A percentile compares a stretch with the other conserved stretches of the same genome.
Evolutionary conservation across 768 basidiomycete species (phyloP).

Genomic region (Daedaleopsis sinensis): DNA sequence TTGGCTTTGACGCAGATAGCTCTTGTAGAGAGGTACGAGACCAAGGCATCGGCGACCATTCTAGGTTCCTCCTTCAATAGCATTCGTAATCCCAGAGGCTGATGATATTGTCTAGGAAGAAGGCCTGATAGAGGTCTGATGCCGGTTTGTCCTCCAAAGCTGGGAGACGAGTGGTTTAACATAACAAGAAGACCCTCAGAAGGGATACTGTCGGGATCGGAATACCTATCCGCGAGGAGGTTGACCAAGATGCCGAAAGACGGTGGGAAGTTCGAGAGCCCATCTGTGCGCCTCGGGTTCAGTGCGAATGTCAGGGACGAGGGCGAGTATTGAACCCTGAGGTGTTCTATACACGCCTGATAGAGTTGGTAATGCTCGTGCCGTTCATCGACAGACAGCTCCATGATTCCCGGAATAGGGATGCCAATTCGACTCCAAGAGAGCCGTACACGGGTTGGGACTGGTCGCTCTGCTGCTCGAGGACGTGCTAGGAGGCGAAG

Average conservation of each 20-base stretch:
- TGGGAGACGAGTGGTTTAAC: neutral
- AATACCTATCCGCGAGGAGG: neutral
- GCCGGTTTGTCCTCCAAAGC: neutral
- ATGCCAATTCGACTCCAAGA: neutral
- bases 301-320: neutral
- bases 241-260: neutral
- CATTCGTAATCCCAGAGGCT: neutral
- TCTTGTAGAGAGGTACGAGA: neutral
- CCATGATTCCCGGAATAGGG: neutral
- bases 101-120: neutral
- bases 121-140: neutral
- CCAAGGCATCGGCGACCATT: neutral
- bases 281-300: neutral
- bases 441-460: neutral
- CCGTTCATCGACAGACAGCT: neutral
- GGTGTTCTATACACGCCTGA: neutral
- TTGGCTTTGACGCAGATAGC: neutral
- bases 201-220: neutral
- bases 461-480: too few relatives aligned
- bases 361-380: neutral
- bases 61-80: neutral
- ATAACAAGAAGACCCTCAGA: neutral
- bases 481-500: too few relatives aligned
- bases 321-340: neutral
- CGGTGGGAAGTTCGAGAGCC: neutral